Evolutionary conservation across 495 filamentous ascomycete species (phyloP).

Genomic region (Entonaema liquescens): DNA sequence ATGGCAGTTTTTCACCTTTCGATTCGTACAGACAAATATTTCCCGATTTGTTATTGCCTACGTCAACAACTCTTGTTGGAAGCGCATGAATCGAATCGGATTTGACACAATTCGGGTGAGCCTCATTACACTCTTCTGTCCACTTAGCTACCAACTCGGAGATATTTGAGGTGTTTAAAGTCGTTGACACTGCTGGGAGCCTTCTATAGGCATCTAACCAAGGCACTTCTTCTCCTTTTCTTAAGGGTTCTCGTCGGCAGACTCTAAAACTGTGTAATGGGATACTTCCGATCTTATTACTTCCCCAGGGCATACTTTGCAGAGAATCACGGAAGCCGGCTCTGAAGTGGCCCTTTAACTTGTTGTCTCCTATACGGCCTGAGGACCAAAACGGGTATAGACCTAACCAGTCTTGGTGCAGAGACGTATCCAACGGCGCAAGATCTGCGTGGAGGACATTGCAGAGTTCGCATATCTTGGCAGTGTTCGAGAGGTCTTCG

Average conservation of each 20-base stretch:
- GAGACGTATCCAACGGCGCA: not conserved
- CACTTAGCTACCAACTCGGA: not conserved
- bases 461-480: slow-evolving; percentile 28
- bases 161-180: not conserved
- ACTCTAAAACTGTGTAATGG: slow-evolving; percentile 28
- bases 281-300: slow-evolving; percentile 14
- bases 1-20: slow-evolving; percentile 15
- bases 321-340: slow-evolving; percentile 26
- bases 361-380: slow-evolving; percentile 7
- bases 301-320: slow-evolving; percentile 23
- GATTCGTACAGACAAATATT: slow-evolving; percentile 22
- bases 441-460: slow-evolving; percentile 23
- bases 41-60: slow-evolving; percentile 7
- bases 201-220: slow-evolving; percentile 18
- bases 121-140: slow-evolving; percentile 7
- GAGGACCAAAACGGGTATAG: slow-evolving; percentile 31
- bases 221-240: slow-evolving; percentile 9
- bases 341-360: slow-evolving; percentile 28
- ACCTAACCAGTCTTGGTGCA: slow-evolving; percentile 28
- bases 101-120: slow-evolving; percentile 14
- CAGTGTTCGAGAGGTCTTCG: slow-evolving; percentile 13
- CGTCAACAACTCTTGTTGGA: slow-evolving; percentile 31
- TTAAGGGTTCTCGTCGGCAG: slow-evolving; percentile 8
- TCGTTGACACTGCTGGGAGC: slow-evolving; percentile 7
- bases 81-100: not conserved